phyloP scores from a whole-genome alignment of 176 grass and related monocot genomes.

The Carex littledalei region DNA sequence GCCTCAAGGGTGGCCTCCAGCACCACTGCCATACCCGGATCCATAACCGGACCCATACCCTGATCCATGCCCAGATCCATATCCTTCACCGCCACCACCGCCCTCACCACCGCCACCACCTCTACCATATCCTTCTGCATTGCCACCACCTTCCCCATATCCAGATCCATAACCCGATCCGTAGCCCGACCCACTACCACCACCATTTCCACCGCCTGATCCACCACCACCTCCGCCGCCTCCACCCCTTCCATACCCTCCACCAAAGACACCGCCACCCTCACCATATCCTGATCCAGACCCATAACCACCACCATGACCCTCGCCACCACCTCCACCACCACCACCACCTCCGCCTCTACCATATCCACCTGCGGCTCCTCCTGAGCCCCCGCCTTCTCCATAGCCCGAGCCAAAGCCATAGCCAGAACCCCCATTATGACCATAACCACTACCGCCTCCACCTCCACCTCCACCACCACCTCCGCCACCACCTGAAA shows the following conservation, averaged over 20 bases:
- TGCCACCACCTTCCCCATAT: conserved; percentile 23
- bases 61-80: conserved; percentile 8
- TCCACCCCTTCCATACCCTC: conserved; percentile 15
- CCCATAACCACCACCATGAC: conserved; percentile 14
- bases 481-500: background rate
- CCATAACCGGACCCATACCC: background rate
- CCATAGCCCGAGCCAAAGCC: conserved; percentile 17
- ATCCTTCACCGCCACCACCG: background rate
- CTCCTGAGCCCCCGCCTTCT: conserved; percentile 14
- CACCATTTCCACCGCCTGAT: background rate
- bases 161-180: conserved; percentile 24
- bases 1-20: conserved; percentile 1
- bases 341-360: background rate
- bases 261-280: conserved; percentile 9
- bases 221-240: conserved; percentile 16
- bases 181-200: conserved; percentile 8
- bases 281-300: conserved; percentile 19
- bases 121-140: background rate
- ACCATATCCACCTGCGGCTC: conserved; percentile 1
- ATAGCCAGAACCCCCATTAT: background rate
- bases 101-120: background rate
- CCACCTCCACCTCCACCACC: background rate
- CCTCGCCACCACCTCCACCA: background rate
- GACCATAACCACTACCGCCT: background rate
- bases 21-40: background rate